These are phyloP conservation scores for Viridothelium virens DNA, from an alignment of 495 filamentous ascomycete species.

Conservation along the genomic window DNA sequence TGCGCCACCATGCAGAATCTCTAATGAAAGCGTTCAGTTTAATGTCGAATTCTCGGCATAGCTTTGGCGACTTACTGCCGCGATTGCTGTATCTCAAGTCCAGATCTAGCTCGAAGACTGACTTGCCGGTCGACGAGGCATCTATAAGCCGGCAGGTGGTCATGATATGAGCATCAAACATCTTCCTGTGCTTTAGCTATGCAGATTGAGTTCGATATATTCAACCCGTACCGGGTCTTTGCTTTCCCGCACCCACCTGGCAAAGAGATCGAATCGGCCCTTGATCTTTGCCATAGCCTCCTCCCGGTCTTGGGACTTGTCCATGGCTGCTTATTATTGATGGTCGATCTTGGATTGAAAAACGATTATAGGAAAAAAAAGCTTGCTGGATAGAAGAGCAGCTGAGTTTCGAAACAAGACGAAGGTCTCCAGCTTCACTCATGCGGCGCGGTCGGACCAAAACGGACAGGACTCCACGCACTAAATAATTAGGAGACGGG, in stretches of 20 bases:
- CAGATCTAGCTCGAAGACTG: background rate
- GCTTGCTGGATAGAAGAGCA: no score
- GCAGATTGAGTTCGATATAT: background rate
- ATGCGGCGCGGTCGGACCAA: no score
- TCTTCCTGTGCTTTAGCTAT: background rate
- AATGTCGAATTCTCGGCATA: background rate
- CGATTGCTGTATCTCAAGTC: background rate
- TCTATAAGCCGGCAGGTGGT: background rate
- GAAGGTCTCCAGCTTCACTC: no score
- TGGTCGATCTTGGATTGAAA: no score
- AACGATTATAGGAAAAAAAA: no score
- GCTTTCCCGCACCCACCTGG: background rate
- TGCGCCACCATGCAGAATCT: background rate
- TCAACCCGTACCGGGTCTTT: background rate
- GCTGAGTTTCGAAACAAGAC: no score
- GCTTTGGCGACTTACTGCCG: background rate
- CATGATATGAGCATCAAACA: slow-evolving; percentile 5
- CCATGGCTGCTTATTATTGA: background rate
- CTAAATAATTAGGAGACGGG: no score
- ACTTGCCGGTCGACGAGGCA: background rate
- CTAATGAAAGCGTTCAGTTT: background rate
- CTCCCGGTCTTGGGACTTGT: background rate
- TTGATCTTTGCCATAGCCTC: background rate
- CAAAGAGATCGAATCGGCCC: background rate
- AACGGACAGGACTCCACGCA: no score